Base-by-base conservation (phyloP, 75 land plant genomes). In the Ceratopteris richardii region DNA sequence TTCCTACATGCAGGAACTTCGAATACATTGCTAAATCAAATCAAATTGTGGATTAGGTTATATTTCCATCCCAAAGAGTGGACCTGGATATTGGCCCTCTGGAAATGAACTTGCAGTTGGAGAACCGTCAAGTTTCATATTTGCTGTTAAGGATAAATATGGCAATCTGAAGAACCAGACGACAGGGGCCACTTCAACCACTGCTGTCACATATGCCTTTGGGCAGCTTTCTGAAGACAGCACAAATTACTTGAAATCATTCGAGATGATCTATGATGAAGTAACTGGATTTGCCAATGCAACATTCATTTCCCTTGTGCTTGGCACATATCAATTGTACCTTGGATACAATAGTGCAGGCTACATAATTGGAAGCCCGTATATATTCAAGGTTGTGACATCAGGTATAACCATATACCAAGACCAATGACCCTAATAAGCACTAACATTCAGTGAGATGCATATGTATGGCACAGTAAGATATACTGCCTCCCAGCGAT, bases 61-160 rank as follows among this genome's bases (percentile, higher is more conserved):
- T 52, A 12, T 26, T 5, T 52, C 54, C 14, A 26, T 26, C 13
- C 2, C 1, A 23, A 24, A 52, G 9, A 52, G 54, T 52, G 54
- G 54, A 2, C 54, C 54, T 3, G 54, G 54, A 26, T 52, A 23
- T 14, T 52, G 54, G 54, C 27, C 54, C 54, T 24, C 2, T 52
- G 54, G 54, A 19, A 26, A 52, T 52, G 54, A 26, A 3, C 27
- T 52, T 13, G 29, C 6, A 12, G 54, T 52, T 2, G 54, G 54
- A 52, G 14, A 23, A 23, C 28, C 25, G 27, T 22, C 54, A 24
- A 52, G 28, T 14, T 24, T 52, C 28, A 52, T 26, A 24, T 52
- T 52, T 26, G 28, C 54, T 19, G 54, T 52, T 18, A 52, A 26
- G 23, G 54, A 52, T 14, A 52, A 52, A 24, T 52, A 52, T 14